A percentile compares a stretch with the other conserved stretches of the same genome.
Conservation (phyloP, 2,329 filamentous ascomycete genomes). For the Cordyceps cateniannulata region DNA sequence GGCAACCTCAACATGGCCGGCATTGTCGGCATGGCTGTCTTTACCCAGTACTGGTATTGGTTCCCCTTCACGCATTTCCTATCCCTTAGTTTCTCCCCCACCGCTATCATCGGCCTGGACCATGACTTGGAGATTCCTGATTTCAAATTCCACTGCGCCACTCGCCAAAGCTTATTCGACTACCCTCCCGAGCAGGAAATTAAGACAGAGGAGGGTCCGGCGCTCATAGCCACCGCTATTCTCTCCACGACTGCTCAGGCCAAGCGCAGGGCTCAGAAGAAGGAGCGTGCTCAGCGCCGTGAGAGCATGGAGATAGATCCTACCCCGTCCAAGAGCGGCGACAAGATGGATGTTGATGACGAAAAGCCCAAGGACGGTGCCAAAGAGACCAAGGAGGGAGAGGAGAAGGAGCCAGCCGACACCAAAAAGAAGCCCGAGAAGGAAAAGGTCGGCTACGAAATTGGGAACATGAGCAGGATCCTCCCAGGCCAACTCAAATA, state of each 20-base stretch:
- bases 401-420: conserved; percentile 49
- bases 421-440: conserved; percentile 87
- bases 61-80: conserved; percentile 98
- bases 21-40: conserved; percentile 95
- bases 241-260: conserved; percentile 95
- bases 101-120: conserved; percentile 89
- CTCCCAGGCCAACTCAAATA: conserved; percentile 91
- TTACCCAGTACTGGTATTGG: conserved; percentile 99
- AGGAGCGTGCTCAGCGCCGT: conserved; percentile 79
- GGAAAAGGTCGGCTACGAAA: conserved; percentile 93
- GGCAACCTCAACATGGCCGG: conserved; percentile 98
- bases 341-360: conserved; percentile 85
- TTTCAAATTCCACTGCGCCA: conserved; percentile 94
- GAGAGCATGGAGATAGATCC: conserved; percentile 96
- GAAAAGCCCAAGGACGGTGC: conserved; percentile 50
- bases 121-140: conserved; percentile 87
- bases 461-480: conserved; percentile 95
- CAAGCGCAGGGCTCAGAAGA: conserved; percentile 88
- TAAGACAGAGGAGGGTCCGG: conserved; percentile 87
- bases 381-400: conserved; percentile 57
- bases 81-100: conserved; percentile 92
- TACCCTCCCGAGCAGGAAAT: conserved; percentile 96
- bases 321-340: conserved; percentile 54
- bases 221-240: conserved; percentile 91
- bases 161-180: conserved; percentile 90